phyloP scores from a whole-genome alignment of 2,329 filamentous ascomycete species.

The Alternaria sp. region DNA sequence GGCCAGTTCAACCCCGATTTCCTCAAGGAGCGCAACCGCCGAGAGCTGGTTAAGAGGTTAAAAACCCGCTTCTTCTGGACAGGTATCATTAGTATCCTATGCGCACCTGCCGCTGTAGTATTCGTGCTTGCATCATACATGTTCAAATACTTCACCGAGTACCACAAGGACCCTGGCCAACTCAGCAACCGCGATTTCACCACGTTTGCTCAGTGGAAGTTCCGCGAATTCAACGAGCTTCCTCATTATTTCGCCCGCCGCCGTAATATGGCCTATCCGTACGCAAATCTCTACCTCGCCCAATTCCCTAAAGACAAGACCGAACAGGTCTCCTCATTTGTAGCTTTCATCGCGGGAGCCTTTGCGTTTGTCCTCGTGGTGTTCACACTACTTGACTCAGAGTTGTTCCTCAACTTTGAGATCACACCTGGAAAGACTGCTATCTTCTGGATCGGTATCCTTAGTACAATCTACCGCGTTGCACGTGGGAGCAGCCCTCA shows the following conservation, averaged over 20 bases:
- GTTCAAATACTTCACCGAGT: constrained; percentile 96
- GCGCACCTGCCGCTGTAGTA: constrained; percentile 85
- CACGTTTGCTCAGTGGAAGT: constrained; percentile 95
- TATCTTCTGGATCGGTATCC: constrained; percentile 86
- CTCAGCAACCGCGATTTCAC: constrained; percentile 92
- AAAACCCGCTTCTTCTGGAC: constrained; percentile 81
- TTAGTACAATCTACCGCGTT: constrained; percentile 83
- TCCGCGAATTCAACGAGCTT: constrained; percentile 96
- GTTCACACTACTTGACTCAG: constrained; percentile 86
- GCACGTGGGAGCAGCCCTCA: constrained; percentile 83
- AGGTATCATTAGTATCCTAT: constrained; percentile 84
- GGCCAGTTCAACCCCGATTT: constrained; percentile 89
- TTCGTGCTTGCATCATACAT: constrained; percentile 91
- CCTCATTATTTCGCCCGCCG: constrained; percentile 90
- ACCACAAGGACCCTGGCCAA: constrained; percentile 89
- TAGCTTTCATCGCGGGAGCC: constrained; percentile 87
- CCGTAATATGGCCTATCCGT: constrained; percentile 93
- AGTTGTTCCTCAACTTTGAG: constrained; percentile 90
- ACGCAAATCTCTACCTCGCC: constrained; percentile 88
- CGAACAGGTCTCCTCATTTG: constrained; percentile 81
- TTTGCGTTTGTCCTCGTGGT: constrained; percentile 85
- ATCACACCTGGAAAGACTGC: constrained; percentile 88
- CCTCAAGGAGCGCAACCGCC: constrained; percentile 81
- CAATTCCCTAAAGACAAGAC: constrained; percentile 97
- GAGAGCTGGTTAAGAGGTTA: constrained; percentile 78